Conservation (phyloP, 306 rosid species). For the Cucumis melo region DNA sequence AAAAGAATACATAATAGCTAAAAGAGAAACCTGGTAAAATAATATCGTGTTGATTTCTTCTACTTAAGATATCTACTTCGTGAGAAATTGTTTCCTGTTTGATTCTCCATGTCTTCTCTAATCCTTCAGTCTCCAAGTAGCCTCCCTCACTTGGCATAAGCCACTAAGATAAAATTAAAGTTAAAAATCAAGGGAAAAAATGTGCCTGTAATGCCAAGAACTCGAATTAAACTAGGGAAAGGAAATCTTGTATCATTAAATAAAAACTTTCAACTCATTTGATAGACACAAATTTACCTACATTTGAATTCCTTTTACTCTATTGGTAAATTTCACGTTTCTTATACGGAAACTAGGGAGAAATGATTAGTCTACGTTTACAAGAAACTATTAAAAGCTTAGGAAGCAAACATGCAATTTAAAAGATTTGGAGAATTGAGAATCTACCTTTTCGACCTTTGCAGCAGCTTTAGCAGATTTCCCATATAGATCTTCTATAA, state of each 20-base stretch:
- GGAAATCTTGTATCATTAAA: not conserved
- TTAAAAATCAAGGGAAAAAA: not conserved
- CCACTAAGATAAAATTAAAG: constrained; percentile 35
- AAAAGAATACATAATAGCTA: not conserved
- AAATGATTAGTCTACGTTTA: not conserved
- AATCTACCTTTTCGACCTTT: constrained; percentile 56
- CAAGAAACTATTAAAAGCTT: not conserved
- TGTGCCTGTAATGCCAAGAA: not conserved
- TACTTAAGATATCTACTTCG: constrained; percentile 57
- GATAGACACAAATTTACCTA: not conserved
- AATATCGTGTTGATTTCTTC: constrained; percentile 60
- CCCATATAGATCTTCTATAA: constrained; percentile 41
- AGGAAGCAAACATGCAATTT: not conserved
- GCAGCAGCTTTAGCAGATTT: constrained; percentile 73
- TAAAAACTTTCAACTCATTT: not conserved
- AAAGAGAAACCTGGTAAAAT: constrained; percentile 49
- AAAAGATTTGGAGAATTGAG: not conserved
- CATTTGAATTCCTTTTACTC: not conserved
- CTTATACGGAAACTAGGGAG: not conserved
- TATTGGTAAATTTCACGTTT: not conserved
- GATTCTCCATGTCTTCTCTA: constrained; percentile 70
- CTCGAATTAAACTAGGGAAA: not conserved
- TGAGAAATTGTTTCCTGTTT: constrained; percentile 53
- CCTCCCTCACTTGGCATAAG: constrained; percentile 79
- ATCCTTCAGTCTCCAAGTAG: constrained; percentile 68